Conservation (phyloP, 306 rosid genomes). For the Glycyrrhiza uralensis region DNA sequence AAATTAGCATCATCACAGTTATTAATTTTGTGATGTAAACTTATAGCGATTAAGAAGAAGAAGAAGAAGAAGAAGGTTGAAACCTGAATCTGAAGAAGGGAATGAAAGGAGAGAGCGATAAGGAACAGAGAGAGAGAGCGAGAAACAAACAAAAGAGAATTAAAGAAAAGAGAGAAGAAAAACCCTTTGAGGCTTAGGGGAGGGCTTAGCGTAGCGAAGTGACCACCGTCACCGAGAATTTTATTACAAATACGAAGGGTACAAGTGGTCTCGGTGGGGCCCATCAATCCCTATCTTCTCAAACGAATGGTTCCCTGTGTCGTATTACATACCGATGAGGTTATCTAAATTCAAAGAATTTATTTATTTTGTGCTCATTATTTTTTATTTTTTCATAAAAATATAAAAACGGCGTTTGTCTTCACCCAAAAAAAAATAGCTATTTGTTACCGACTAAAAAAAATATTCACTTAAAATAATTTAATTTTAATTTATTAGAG, state of each 20-base stretch:
- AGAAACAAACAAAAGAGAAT: background rate
- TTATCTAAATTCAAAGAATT: no score
- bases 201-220: no score
- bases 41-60: background rate
- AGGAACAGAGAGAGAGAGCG: background rate
- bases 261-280: constrained; percentile 20
- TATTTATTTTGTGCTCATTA: no score
- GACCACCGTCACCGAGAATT: background rate
- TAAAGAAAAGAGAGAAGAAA: background rate
- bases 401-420: no score
- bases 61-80: background rate
- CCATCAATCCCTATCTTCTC: constrained; percentile 19
- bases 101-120: background rate
- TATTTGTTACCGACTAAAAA: no score
- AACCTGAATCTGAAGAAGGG: constrained; percentile 26
- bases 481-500: no score
- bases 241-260: background rate
- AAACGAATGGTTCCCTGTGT: constrained; percentile 27
- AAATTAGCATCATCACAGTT: background rate
- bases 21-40: background rate
- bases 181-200: background rate
- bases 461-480: no score
- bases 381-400: no score
- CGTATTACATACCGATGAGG: no score
- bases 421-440: no score